Evolutionary conservation across 2,329 filamentous ascomycete species (phyloP), one percentile per base, ranked within the genome.

Genomic region (Trichoderma aggressivum): DNA sequence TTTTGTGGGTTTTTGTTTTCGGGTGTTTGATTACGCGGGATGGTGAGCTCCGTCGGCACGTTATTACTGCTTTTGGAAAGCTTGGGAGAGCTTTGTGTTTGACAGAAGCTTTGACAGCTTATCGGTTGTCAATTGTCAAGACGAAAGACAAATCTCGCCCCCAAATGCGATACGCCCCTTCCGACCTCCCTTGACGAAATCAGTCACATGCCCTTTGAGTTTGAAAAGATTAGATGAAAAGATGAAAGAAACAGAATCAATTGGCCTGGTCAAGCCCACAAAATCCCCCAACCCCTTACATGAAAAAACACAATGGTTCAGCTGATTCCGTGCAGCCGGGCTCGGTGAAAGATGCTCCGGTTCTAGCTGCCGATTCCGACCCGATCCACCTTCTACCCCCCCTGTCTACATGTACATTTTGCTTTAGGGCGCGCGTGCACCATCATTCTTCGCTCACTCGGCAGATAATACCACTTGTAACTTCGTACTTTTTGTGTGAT

Each of bases 271-370:
- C 8, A 50, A 62, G 43, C 60, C 60, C 26, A 36, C n/a, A 30
- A 32, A 21, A 8, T n/a, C 21, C 47, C 1, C 61, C 39, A 43
- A 18, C 32, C 63, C 47, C 30, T 56, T 66, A 32, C 60, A 50
- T 32, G 12, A n/a, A 18, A 39, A 66, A 55, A 34, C 39, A 36
- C 39, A 21, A 16, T 21, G 36, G n/a, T 24, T 28, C 55, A 67
- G 65, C 65, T 60, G 65, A 53, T 47, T 26, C 34, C 43, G 16
- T 47, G 56, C 56, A 36, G 56, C 56, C 28, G 56, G 65, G 50
- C 56, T 69, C 65, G 65, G 56, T 69, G 65, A 61, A 50, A 61
- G 65, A 69, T 61, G 28, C 65, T 50, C 65, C 65, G 65, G 55
- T 26, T 32, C 34, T 68, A 50, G 36, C 65, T 34, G 36, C 65